These are phyloP conservation scores for Neoboletus magnificus DNA, from an alignment of 768 basidiomycete genomes.

Conservation along the genomic window DNA sequence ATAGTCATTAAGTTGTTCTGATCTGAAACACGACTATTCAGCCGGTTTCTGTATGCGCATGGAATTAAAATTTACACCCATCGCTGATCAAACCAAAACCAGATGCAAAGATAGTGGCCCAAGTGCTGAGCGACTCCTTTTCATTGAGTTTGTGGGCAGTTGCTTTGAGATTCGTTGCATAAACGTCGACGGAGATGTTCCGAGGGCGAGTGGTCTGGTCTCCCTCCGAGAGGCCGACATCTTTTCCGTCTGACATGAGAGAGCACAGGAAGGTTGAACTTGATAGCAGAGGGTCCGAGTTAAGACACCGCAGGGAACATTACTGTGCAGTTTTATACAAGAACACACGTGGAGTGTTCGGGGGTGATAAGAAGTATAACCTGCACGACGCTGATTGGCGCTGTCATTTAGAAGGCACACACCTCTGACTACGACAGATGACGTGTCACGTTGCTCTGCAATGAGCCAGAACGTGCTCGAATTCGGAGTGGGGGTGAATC, in stretches of 20 bases:
- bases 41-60: not conserved
- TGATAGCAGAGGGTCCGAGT: not conserved
- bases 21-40: slow-evolving; percentile 36
- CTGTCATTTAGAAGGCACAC: slow-evolving; percentile 5
- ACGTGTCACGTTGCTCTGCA: not conserved
- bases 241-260: slow-evolving; percentile 25
- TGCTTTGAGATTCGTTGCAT: slow-evolving; percentile 22
- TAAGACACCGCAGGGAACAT: not conserved
- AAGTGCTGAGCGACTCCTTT: slow-evolving; percentile 51
- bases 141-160: slow-evolving; percentile 22
- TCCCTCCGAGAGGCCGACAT: slow-evolving; percentile 3
- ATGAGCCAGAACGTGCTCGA: not conserved
- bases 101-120: slow-evolving; percentile 61
- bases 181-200: slow-evolving; percentile 22
- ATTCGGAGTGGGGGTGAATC: not conserved
- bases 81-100: slow-evolving; percentile 66
- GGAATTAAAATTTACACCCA: slow-evolving; percentile 41
- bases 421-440: not conserved
- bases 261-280: not conserved
- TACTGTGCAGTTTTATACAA: slow-evolving; percentile 20
- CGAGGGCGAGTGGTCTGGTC: slow-evolving; percentile 8
- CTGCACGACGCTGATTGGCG: slow-evolving; percentile 1
- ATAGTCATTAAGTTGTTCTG: slow-evolving; percentile 73
- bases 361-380: not conserved
- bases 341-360: slow-evolving; percentile 20